Evolutionary conservation across 164 flowering plant genomes (phyloP), one percentile per base, ranked within the genome.

Genomic region (Stephania japonica): DNA sequence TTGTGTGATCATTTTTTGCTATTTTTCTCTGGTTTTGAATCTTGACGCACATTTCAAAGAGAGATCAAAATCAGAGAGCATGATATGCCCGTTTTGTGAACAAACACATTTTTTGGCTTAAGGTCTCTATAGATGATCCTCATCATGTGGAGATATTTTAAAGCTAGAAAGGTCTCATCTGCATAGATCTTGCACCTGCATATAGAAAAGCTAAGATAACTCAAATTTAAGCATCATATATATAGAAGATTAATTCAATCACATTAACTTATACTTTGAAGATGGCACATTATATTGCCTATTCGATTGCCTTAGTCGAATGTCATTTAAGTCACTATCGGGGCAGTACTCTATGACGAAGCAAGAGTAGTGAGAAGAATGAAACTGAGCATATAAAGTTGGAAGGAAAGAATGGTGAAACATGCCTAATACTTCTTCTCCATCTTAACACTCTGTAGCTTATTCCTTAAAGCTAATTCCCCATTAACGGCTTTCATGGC

Each of bases 131-230:
- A 92, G 19, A 92, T 89, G 6, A 92, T 79, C 0, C 97, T 96
- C 96, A 92, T 87, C 94, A 92, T 91, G 77, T 92, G 98, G 1
- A 92, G 87, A 76, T 92, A 92, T 83, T 92, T 96, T 25, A 92
- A 42, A 3, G 98, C 98, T 64, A 92, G 24, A 1, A 92, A 83
- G 0, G 78, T 81, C 82, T 92, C 98, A 0, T 94, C 96, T 0
- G 87, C 92, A 64, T 92, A 92, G 75, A 92, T 91, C 88, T 96
- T 92, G 84, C 63, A 26, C 43, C 26, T 56, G 25, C 25, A 21
- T 5, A 70, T 49, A 24, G 24, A 65, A 27, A 65, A 4, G 7
- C 32, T 11, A 27, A 38, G 25, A 27, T 9, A 0, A 44, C 49
- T 44, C 12, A 13, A 44, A 44, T 44, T 44, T 13, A 65, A 23